Evolutionary conservation across 2,329 filamentous ascomycete species (phyloP), one percentile per base, ranked within the genome.

Genomic region (Arthrocladium fulminans): DNA sequence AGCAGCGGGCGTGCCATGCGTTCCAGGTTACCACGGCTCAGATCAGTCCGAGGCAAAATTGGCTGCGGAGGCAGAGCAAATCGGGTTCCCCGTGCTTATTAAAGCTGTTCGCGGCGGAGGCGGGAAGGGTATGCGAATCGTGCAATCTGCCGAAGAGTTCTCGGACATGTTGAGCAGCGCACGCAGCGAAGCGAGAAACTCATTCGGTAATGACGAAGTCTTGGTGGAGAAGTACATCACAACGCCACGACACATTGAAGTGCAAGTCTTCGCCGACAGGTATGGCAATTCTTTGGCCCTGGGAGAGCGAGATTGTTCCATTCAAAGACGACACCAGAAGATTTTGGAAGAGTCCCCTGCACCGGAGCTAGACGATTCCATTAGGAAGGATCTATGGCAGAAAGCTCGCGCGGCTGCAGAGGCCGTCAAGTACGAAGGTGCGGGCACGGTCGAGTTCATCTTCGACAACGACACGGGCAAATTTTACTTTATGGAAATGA

Each of bases 1-100:
- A 27, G 80, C 81, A 3, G 90, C 92, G n/a, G 88, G 88, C 7
- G 92, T 98, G 2, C 89, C 89, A 3, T 97, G 92, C 61, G 92
- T 98, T 42, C 92, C 92, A 0, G 92, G 92, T 0, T 98, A 98
- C 61, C 92, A 97, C 64, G 92, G 92, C 15, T 61, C 74, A 1
- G 86, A 95, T 45, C 92, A 98, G 69, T 80, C 84, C 42, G 71
- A 76, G 1, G 63, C 67, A 7, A 72, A 75, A 51, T 69, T 84
- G 23, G 75, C 87, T 48, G 69, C 73, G 8, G 81, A 90, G 63
- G 90, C 92, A 6, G 78, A 77, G 58, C 80, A 85, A 55, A 83
- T 85, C 58, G 77, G 77, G 51, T 81, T 79, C 55, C 79, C 78
- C 0, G 79, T 83, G 1, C 69, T 83, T 7, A 72, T 83, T 40